A percentile compares a stretch with the other conserved stretches of the same genome.
Evolutionary conservation across 805 yeast species (phyloP).

Genomic region (Priceomyces castillae): DNA sequence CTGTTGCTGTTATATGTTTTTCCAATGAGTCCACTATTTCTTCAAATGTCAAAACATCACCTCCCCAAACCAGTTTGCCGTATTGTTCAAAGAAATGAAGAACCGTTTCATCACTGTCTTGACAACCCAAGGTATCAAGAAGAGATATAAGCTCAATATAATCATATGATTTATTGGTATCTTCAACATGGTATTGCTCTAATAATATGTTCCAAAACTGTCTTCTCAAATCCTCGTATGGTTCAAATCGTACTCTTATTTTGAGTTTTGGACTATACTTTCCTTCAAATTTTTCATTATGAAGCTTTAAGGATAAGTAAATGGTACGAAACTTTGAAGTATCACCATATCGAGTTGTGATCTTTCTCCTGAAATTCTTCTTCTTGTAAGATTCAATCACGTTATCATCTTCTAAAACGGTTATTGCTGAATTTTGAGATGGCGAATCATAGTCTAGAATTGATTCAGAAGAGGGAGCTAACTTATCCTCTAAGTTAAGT

Average conservation of each 20-base stretch:
- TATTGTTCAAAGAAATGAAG: constrained; percentile 48
- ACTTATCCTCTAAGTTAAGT: neutral
- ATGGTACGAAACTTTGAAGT: constrained; percentile 43
- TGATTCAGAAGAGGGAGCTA: neutral
- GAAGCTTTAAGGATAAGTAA: constrained; percentile 32
- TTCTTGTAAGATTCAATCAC: constrained; percentile 27
- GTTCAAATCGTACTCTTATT: constrained; percentile 61
- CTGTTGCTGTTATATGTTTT: constrained; percentile 25
- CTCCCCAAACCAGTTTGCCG: constrained; percentile 50
- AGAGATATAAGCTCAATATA: constrained; percentile 61
- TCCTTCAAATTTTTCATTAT: constrained; percentile 30
- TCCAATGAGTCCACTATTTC: constrained; percentile 51
- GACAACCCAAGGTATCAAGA: constrained; percentile 61
- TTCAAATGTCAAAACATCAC: constrained; percentile 44
- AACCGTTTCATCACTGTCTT: constrained; percentile 52
- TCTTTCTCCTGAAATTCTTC: constrained; percentile 28
- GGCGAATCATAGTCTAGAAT: constrained; percentile 1
- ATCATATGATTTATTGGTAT: constrained; percentile 40
- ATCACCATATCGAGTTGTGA: constrained; percentile 30
- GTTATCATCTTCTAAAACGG: constrained; percentile 25
- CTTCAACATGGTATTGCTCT: constrained; percentile 48
- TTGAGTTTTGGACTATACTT: constrained; percentile 53
- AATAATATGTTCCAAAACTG: constrained; percentile 69
- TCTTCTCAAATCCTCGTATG: constrained; percentile 61
- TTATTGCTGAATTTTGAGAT: constrained; percentile 4